Evolutionary conservation across 805 yeast species (phyloP).

Genomic region (Metschnikowia proteae): DNA sequence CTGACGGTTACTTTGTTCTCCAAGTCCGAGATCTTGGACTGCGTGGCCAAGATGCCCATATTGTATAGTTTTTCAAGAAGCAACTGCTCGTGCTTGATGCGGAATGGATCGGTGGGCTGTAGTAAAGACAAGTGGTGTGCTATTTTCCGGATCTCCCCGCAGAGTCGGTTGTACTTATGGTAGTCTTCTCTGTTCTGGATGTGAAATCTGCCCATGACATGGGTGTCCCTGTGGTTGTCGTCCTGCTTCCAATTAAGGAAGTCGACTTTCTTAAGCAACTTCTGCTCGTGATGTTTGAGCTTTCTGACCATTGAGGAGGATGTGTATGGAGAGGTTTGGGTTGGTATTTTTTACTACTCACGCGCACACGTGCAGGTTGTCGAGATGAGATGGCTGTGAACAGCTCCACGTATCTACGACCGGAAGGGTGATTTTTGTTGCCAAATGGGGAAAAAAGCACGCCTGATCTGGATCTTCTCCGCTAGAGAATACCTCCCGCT

Average conservation of each 20-base stretch:
- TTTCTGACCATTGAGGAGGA: slow-evolving; percentile 53
- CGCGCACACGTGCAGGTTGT: slow-evolving; percentile 2
- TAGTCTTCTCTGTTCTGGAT: slow-evolving; percentile 94
- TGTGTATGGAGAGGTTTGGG: background rate
- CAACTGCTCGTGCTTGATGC: slow-evolving; percentile 84
- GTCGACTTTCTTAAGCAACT: slow-evolving; percentile 90
- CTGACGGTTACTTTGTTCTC: slow-evolving; percentile 92
- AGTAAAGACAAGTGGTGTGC: slow-evolving; percentile 83
- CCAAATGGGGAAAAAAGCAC: too few relatives aligned
- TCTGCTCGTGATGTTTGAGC: slow-evolving; percentile 92
- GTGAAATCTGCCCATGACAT: slow-evolving; percentile 92
- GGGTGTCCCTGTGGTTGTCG: slow-evolving; percentile 91
- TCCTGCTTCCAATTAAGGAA: slow-evolving; percentile 98
- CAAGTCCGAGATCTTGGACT: slow-evolving; percentile 83
- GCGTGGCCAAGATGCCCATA: slow-evolving; percentile 88
- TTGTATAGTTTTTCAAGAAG: slow-evolving; percentile 80
- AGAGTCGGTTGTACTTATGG: slow-evolving; percentile 85
- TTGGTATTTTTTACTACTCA: background rate
- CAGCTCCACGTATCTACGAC: background rate
- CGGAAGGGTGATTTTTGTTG: background rate
- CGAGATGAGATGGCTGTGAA: slow-evolving; percentile 1
- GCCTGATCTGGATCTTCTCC: too few relatives aligned
- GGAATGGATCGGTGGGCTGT: slow-evolving; percentile 81
- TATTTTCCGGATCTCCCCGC: slow-evolving; percentile 86
- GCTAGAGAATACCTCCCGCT: too few relatives aligned